Conservation (phyloP, 129 eudicot genomes). For the Lactuca sativa region DNA sequence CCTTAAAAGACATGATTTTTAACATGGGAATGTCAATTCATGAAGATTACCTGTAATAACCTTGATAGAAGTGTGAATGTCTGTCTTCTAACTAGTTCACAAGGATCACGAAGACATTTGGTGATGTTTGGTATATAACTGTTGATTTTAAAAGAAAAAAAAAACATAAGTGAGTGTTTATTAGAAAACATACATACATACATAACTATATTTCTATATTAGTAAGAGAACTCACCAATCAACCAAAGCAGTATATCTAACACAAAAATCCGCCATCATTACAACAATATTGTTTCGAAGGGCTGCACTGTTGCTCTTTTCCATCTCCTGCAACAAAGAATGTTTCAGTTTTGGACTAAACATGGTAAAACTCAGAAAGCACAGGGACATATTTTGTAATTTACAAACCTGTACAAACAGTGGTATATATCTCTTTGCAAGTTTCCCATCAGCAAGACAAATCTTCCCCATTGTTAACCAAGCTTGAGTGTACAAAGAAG, state of each 20-base stretch:
- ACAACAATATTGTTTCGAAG: conserved; percentile 85
- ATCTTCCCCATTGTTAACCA: conserved; percentile 95
- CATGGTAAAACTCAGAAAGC: no score
- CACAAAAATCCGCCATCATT: conserved; percentile 92
- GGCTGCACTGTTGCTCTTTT: conserved; percentile 77
- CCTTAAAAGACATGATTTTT: conserved; percentile 8
- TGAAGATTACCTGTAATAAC: conserved; percentile 69
- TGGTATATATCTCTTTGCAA: conserved; percentile 91
- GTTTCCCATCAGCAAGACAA: conserved; percentile 95
- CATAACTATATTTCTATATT: not conserved
- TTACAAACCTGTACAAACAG: conserved; percentile 82
- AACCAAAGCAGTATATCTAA: conserved; percentile 87
- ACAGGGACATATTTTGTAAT: no score
- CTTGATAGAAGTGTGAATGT: conserved; percentile 87
- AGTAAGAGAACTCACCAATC: conserved; percentile 64
- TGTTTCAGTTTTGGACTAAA: no score
- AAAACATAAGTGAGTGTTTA: not conserved
- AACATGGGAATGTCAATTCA: not conserved
- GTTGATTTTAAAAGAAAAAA: conserved; percentile 6
- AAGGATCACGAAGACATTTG: conserved; percentile 91
- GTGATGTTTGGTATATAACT: conserved; percentile 93
- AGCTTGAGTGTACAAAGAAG: conserved; percentile 83
- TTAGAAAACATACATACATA: not conserved
- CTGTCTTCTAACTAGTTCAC: conserved; percentile 93
- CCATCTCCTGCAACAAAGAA: conserved; percentile 72